Percentiles rank a stretch among this genome's conserved stretches.
phyloP scores from a whole-genome alignment of 75 land plant genomes.

The Cryptomeria japonica region DNA sequence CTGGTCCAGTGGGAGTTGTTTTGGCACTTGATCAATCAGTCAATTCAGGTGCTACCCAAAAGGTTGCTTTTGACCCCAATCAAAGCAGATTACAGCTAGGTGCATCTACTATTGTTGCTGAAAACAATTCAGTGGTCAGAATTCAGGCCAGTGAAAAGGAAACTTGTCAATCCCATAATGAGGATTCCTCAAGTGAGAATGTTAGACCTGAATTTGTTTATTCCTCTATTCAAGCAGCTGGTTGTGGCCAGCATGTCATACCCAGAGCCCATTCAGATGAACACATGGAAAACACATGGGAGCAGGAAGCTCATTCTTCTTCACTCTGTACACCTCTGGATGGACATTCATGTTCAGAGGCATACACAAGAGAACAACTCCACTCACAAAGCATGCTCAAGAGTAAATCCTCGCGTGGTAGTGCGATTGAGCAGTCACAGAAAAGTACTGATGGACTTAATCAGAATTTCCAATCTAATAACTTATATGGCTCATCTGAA shows the following conservation, averaged over 20 bases:
- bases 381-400: constrained; percentile 30
- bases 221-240: constrained; percentile 15
- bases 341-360: constrained; percentile 15
- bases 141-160: constrained; percentile 8
- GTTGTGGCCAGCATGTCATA: constrained; percentile 8
- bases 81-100: neutral
- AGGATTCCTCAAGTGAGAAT: constrained; percentile 33
- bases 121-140: constrained; percentile 8
- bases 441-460: constrained; percentile 18
- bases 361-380: constrained; percentile 21
- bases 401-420: constrained; percentile 55
- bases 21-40: constrained; percentile 14
- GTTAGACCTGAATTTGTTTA: constrained; percentile 24
- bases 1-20: constrained; percentile 5
- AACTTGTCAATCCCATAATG: constrained; percentile 11
- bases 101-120: neutral
- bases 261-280: constrained; percentile 4
- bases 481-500: constrained; percentile 10
- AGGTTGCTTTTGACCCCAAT: neutral
- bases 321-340: constrained; percentile 6
- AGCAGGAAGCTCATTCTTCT: constrained; percentile 21
- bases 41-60: neutral
- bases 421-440: constrained; percentile 60
- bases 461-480: neutral
- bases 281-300: constrained; percentile 18